Conservation (phyloP, 306 rosid genomes). For the Prunus mume region DNA sequence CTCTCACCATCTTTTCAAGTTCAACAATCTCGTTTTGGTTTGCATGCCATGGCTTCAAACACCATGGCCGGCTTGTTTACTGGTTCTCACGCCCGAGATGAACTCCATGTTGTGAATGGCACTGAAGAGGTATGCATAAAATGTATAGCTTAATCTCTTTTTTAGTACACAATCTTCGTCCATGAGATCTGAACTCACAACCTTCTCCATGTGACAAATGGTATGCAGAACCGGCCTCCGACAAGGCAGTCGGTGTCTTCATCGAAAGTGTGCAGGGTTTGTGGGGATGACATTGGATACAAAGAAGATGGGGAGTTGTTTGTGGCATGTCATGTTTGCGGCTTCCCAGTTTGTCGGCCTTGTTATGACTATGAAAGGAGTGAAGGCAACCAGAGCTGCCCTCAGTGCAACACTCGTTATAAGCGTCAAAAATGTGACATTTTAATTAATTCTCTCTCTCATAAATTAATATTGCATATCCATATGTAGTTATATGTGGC, state of each 20-base stretch:
- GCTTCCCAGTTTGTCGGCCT: constrained; percentile 85
- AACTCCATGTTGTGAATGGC: constrained; percentile 31
- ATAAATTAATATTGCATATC: background rate
- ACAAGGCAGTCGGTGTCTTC: constrained; percentile 26
- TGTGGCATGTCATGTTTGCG: constrained; percentile 79
- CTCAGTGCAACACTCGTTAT: constrained; percentile 87
- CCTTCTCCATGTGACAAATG: background rate
- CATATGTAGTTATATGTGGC: background rate
- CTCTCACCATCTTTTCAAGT: background rate
- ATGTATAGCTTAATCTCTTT: background rate
- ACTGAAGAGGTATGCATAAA: constrained; percentile 42
- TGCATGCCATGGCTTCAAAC: constrained; percentile 48
- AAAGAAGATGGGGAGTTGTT: constrained; percentile 70
- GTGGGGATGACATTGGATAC: constrained; percentile 82
- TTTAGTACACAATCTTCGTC: background rate
- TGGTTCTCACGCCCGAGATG: constrained; percentile 49
- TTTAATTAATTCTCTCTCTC: background rate
- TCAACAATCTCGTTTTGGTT: background rate
- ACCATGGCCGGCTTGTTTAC: constrained; percentile 79
- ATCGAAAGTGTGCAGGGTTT: constrained; percentile 61
- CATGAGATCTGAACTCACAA: background rate
- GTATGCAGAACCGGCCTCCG: constrained; percentile 47
- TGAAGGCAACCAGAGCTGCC: constrained; percentile 85
- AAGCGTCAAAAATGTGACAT: constrained; percentile 71
- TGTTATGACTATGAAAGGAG: constrained; percentile 92